Evolutionary conservation across 2,329 filamentous ascomycete genomes (phyloP).

Genomic region (Waltergamsia citrina): DNA sequence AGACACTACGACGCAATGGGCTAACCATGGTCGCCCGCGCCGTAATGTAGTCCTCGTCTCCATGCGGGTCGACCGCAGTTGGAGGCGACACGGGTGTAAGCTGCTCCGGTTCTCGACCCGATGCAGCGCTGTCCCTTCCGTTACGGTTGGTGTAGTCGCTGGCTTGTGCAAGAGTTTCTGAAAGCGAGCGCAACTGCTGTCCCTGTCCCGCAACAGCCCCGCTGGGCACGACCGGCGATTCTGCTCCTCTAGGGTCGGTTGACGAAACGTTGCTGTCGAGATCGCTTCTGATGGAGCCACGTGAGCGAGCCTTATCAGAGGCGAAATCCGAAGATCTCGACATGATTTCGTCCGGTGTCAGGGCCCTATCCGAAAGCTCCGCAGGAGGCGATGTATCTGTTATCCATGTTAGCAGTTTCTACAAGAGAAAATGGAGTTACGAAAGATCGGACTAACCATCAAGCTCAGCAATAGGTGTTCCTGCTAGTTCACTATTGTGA

Average conservation of each 20-base stretch:
- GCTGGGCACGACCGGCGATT: constrained; percentile 3
- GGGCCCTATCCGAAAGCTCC: constrained; percentile 35
- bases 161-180: constrained; percentile 2
- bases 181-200: constrained; percentile 5
- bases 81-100: constrained; percentile 16
- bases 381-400: constrained; percentile 31
- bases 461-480: constrained; percentile 35
- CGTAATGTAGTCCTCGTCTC: constrained; percentile 18
- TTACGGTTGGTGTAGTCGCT: background rate
- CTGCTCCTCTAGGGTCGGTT: constrained; percentile 2
- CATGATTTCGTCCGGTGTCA: constrained; percentile 28
- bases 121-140: background rate
- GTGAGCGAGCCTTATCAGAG: constrained; percentile 11
- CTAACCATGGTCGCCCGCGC: constrained; percentile 12
- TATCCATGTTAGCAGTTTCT: background rate
- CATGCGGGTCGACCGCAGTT: constrained; percentile 12
- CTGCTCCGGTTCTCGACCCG: constrained; percentile 2
- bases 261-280: constrained; percentile 4
- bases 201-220: constrained; percentile 1
- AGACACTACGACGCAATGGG: constrained; percentile 27
- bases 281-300: constrained; percentile 10
- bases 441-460: constrained; percentile 24
- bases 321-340: constrained; percentile 19
- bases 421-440: background rate
- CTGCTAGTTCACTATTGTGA: constrained; percentile 33